Evolutionary conservation across 2,329 filamentous ascomycete genomes (phyloP).

Genomic region (Aplosporella prunicola): DNA sequence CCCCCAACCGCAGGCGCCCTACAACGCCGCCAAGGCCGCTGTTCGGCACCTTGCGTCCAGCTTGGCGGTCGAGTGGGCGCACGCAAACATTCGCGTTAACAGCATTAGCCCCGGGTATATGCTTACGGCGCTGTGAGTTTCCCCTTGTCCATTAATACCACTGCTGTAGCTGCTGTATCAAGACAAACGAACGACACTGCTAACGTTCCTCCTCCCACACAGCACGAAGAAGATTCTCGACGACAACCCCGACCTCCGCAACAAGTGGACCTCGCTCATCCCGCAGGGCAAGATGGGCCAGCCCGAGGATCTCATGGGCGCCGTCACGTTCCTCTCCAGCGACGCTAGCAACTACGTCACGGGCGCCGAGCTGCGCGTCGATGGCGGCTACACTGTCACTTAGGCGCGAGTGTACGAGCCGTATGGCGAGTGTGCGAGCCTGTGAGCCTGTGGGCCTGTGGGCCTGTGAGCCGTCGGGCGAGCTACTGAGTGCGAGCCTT

Average conservation of each 20-base stretch:
- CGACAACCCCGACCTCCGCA: conserved; percentile 81
- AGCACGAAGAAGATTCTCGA: conserved; percentile 91
- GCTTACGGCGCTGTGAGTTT: conserved; percentile 75
- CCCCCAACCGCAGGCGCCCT: conserved; percentile 84
- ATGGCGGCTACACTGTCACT: conserved; percentile 81
- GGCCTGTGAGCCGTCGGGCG: too few relatives aligned
- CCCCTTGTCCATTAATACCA: too few relatives aligned
- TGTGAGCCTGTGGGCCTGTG: too few relatives aligned
- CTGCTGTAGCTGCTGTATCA: background rate
- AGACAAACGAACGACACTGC: conserved; percentile 6
- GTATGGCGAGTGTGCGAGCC: too few relatives aligned
- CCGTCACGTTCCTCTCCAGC: conserved; percentile 76
- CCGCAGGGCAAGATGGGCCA: conserved; percentile 89
- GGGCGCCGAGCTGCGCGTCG: conserved; percentile 69
- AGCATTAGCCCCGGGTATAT: conserved; percentile 95
- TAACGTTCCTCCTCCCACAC: too few relatives aligned
- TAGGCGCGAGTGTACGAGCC: too few relatives aligned
- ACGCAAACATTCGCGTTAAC: conserved; percentile 81
- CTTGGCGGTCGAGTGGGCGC: conserved; percentile 89
- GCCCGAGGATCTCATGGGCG: conserved; percentile 87
- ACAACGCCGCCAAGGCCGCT: conserved; percentile 88
- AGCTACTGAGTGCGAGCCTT: too few relatives aligned
- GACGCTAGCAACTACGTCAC: conserved; percentile 49
- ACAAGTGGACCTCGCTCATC: conserved; percentile 86
- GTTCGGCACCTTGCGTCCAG: conserved; percentile 80